Percentiles rank a stretch among this genome's conserved stretches.
Evolutionary conservation across 495 filamentous ascomycete species (phyloP).

Genomic region (Neurospora sp.): DNA sequence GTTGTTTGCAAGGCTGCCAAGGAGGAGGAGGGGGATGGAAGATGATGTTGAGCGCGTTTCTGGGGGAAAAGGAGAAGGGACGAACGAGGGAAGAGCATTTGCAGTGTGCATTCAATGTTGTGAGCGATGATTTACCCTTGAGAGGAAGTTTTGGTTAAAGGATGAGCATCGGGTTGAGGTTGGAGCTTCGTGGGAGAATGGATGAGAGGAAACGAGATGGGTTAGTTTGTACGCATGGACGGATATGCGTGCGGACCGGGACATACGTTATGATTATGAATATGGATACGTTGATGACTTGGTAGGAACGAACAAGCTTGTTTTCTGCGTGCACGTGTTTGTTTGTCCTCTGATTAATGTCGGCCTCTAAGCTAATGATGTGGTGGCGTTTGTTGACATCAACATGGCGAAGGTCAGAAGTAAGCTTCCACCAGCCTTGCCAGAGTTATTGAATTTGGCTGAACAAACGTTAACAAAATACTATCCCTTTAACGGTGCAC

Average conservation of each 20-base stretch:
- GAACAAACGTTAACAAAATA: neutral
- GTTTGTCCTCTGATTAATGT: too few relatives aligned
- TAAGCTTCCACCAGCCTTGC: neutral
- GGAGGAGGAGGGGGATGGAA: neutral
- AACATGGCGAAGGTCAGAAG: neutral
- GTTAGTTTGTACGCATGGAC: neutral
- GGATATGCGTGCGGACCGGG: neutral
- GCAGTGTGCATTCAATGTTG: neutral
- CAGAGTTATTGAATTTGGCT: neutral
- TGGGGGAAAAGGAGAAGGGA: neutral
- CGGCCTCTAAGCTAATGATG: too few relatives aligned
- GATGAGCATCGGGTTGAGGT: neutral
- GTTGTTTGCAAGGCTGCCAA: constrained; percentile 42
- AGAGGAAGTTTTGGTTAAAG: neutral
- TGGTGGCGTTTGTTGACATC: neutral
- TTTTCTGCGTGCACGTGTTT: neutral
- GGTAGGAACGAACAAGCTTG: neutral
- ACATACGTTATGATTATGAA: neutral
- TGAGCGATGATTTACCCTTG: neutral
- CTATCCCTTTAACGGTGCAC: too few relatives aligned
- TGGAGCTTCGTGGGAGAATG: neutral
- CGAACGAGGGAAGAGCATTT: neutral
- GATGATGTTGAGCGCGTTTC: neutral
- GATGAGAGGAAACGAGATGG: neutral
- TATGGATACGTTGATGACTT: neutral